phyloP scores from a whole-genome alignment of 305 asterid genomes.

The Fraxinus dipetala region DNA sequence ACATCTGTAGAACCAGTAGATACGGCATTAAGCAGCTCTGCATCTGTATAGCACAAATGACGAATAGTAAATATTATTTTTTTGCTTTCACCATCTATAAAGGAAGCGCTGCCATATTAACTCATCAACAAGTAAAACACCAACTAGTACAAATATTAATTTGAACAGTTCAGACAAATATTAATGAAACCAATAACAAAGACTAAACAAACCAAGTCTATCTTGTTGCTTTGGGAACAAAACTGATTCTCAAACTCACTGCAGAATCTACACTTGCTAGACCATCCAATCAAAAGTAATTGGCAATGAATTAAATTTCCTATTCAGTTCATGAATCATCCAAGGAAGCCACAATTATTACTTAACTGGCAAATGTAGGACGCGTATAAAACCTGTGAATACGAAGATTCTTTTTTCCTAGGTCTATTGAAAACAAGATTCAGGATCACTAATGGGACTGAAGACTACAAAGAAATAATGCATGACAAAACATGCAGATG shows the following conservation, averaged over 20 bases:
- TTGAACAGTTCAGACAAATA: not conserved
- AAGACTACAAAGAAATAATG: not conserved
- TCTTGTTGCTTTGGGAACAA: not conserved
- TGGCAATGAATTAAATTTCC: not conserved
- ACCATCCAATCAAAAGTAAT: conserved; percentile 15
- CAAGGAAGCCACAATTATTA: not conserved
- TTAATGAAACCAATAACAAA: not conserved
- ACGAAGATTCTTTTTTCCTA: not conserved
- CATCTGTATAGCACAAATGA: conserved; percentile 46
- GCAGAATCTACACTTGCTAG: not conserved
- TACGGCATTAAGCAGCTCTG: conserved; percentile 60
- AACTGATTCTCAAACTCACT: not conserved
- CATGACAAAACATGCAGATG: not conserved
- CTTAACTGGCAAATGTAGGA: not conserved
- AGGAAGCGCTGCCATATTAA: not conserved
- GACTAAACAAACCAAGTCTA: not conserved
- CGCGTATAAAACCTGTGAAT: not conserved
- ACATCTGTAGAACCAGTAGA: conserved; percentile 68
- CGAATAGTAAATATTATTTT: conserved; percentile 12
- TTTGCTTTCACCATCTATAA: not conserved
- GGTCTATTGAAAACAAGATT: not conserved
- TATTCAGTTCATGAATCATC: not conserved
- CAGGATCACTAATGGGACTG: not conserved
- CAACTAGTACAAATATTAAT: not conserved
- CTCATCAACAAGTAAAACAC: not conserved